These are phyloP conservation scores for Ascoidea tarda DNA, from an alignment of 805 yeast species.

Conservation along the genomic window DNA sequence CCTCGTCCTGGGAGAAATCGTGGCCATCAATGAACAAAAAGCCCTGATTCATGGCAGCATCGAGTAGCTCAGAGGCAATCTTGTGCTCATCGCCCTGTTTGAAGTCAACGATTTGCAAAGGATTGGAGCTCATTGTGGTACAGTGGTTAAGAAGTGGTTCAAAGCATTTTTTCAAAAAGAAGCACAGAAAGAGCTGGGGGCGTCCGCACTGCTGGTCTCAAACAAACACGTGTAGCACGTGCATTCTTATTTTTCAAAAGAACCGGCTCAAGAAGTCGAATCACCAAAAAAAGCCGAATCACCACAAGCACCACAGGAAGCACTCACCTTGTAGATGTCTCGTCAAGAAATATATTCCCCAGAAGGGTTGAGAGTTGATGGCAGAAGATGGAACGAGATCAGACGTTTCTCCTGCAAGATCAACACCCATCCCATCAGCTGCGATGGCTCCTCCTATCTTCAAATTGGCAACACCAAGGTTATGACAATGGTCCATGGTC, in stretches of 20 bases:
- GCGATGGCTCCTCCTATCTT: conserved; percentile 87
- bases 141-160: background rate
- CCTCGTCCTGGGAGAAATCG: conserved; percentile 41
- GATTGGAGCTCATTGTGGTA: conserved; percentile 18
- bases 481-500: conserved; percentile 77
- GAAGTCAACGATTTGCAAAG: conserved; percentile 45
- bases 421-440: conserved; percentile 75
- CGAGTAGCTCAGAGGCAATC: conserved; percentile 36
- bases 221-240: too few species aligned
- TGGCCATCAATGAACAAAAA: conserved; percentile 57
- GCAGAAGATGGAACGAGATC: conserved; percentile 89
- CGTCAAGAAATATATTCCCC: conserved; percentile 82
- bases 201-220: too few species aligned
- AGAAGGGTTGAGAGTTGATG: conserved; percentile 87
- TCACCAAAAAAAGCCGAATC: too few species aligned
- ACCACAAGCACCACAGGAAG: too few species aligned
- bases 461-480: conserved; percentile 90
- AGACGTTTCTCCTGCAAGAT: conserved; percentile 69
- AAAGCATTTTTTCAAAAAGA: background rate
- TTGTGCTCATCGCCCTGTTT: conserved; percentile 22
- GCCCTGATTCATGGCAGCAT: conserved; percentile 52
- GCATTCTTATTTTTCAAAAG: too few species aligned
- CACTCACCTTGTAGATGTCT: conserved; percentile 25
- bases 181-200: too few species aligned
- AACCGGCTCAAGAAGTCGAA: too few species aligned